phyloP scores from a whole-genome alignment of 371 early-diverging fungal species.

The Zancudomyces culisetae region DNA sequence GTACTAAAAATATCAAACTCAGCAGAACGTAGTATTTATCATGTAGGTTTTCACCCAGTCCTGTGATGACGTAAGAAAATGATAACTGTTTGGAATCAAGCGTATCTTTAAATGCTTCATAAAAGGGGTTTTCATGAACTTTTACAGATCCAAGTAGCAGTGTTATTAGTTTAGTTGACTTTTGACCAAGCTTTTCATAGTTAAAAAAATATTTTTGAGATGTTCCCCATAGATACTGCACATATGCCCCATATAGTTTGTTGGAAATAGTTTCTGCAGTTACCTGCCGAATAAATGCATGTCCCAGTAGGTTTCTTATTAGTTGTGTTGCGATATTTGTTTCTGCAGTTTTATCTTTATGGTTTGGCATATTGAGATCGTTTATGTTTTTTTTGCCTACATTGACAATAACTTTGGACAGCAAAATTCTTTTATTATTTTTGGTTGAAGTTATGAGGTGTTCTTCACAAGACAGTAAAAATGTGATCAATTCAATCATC shows the following conservation, averaged over 20 bases:
- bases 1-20: background rate
- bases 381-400: background rate
- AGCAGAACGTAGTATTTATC: background rate
- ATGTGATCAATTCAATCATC: background rate
- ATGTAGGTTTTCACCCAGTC: background rate
- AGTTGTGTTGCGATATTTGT: background rate
- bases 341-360: background rate
- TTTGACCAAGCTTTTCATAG: background rate
- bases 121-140: background rate
- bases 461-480: background rate
- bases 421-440: background rate
- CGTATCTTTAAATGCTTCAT: background rate
- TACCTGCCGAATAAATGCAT: background rate
- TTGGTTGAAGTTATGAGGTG: background rate
- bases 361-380: background rate
- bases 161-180: background rate
- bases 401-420: background rate
- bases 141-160: background rate
- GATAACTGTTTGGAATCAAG: background rate
- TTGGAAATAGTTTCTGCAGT: background rate
- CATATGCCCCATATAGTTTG: background rate
- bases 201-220: background rate
- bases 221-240: constrained; percentile 1
- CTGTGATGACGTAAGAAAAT: background rate
- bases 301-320: background rate